Conservation (phyloP, 1,284 basidiomycete genomes). For the Austroboletus novae-zelandiae region DNA sequence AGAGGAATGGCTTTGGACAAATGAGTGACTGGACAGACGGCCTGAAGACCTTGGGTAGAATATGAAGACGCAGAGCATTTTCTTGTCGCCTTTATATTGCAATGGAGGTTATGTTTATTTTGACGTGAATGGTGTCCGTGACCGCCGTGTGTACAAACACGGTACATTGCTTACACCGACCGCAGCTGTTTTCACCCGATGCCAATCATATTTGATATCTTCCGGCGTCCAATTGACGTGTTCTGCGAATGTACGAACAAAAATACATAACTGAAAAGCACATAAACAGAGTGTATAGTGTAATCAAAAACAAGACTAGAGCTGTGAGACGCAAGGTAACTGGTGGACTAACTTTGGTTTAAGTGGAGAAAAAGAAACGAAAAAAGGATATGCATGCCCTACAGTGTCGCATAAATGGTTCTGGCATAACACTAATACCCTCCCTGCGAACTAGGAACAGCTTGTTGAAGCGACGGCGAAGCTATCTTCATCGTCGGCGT, state of each 20-base stretch:
- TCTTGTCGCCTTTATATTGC: background rate
- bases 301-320: constrained; percentile 34
- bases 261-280: constrained; percentile 40
- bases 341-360: constrained; percentile 6
- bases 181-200: background rate
- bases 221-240: constrained; percentile 20
- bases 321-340: constrained; percentile 19
- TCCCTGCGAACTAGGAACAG: constrained; percentile 43
- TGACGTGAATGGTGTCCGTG: background rate
- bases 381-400: constrained; percentile 12
- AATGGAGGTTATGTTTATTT: background rate
- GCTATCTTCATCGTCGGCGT: constrained; percentile 53
- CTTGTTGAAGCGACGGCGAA: constrained; percentile 61
- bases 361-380: background rate
- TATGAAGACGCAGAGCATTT: no score
- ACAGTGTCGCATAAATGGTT: constrained; percentile 10
- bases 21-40: constrained; percentile 27
- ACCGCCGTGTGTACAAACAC: background rate
- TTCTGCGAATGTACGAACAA: constrained; percentile 28
- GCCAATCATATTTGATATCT: constrained; percentile 12
- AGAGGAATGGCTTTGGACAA: constrained; percentile 12
- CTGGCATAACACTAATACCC: constrained; percentile 36
- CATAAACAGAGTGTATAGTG: constrained; percentile 37
- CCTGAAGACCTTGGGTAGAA: constrained; percentile 5
- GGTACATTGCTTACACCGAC: background rate